phyloP scores from a whole-genome alignment of 2,329 filamentous ascomycete genomes.

The Cladosporium phlei region DNA sequence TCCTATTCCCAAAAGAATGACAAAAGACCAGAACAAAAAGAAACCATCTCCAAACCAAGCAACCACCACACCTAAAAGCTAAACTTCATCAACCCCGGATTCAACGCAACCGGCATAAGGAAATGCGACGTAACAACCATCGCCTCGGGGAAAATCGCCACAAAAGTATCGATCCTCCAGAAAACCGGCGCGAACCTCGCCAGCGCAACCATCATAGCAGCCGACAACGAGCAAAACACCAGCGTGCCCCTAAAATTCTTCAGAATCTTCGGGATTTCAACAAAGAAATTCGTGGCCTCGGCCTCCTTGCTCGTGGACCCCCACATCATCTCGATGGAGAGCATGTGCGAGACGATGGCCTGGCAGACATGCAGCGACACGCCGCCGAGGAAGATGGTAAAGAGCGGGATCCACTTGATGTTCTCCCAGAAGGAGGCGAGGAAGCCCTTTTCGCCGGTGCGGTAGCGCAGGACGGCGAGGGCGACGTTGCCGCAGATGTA shows the following conservation, averaged over 20 bases:
- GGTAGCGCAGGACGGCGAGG: slow-evolving; percentile 68
- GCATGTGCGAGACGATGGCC: slow-evolving; percentile 37
- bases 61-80: slow-evolving; percentile 36
- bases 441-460: slow-evolving; percentile 60
- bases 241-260: slow-evolving; percentile 55
- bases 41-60: too few species aligned
- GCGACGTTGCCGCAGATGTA: slow-evolving; percentile 69
- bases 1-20: too few species aligned
- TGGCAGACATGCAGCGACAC: slow-evolving; percentile 38
- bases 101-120: slow-evolving; percentile 55
- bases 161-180: slow-evolving; percentile 56
- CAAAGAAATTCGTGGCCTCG: slow-evolving; percentile 53
- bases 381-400: slow-evolving; percentile 39
- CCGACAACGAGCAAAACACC: slow-evolving; percentile 45
- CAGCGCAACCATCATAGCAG: slow-evolving; percentile 47
- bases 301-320: slow-evolving; percentile 57
- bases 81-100: slow-evolving; percentile 61
- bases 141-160: slow-evolving; percentile 56
- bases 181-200: slow-evolving; percentile 44
- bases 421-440: slow-evolving; percentile 48
- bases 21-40: too few species aligned
- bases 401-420: slow-evolving; percentile 61
- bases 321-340: slow-evolving; percentile 43
- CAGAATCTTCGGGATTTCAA: slow-evolving; percentile 53
- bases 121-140: slow-evolving; percentile 53